phyloP scores from a whole-genome alignment of 129 eudicot species.

The Oenanthe sinensis region DNA sequence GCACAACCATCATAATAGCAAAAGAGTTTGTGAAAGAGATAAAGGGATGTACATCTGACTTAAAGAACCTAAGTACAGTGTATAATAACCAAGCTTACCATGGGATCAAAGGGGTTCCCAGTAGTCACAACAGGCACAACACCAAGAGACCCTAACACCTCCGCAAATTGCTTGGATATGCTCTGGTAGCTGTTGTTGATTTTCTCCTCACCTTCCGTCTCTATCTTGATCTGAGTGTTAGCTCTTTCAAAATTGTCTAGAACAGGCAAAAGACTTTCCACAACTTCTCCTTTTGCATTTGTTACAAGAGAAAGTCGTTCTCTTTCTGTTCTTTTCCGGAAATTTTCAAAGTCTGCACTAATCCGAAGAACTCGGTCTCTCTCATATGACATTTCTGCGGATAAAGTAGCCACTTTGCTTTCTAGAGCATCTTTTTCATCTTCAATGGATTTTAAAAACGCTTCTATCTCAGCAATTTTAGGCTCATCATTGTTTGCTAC shows the following conservation, averaged over 20 bases:
- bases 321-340: constrained; percentile 70
- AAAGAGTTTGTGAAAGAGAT: not conserved
- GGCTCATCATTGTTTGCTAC: constrained; percentile 41
- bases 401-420: constrained; percentile 40
- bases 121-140: constrained; percentile 65
- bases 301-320: constrained; percentile 56
- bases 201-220: constrained; percentile 64
- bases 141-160: constrained; percentile 54
- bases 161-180: constrained; percentile 81
- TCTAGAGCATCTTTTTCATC: constrained; percentile 47
- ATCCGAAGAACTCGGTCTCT: constrained; percentile 61
- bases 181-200: constrained; percentile 71
- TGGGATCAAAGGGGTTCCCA: constrained; percentile 70
- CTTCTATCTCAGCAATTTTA: constrained; percentile 50
- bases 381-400: constrained; percentile 49
- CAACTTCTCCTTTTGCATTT: constrained; percentile 77
- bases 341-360: constrained; percentile 81
- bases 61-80: not conserved
- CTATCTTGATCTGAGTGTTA: constrained; percentile 57
- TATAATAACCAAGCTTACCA: constrained; percentile 33
- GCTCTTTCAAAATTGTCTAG: constrained; percentile 83
- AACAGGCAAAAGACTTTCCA: constrained; percentile 60
- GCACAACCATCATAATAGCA: not conserved
- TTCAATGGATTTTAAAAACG: constrained; percentile 39
- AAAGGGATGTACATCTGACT: not conserved